Base-by-base conservation (phyloP, 345 rosid species). In the Acer negundo region DNA sequence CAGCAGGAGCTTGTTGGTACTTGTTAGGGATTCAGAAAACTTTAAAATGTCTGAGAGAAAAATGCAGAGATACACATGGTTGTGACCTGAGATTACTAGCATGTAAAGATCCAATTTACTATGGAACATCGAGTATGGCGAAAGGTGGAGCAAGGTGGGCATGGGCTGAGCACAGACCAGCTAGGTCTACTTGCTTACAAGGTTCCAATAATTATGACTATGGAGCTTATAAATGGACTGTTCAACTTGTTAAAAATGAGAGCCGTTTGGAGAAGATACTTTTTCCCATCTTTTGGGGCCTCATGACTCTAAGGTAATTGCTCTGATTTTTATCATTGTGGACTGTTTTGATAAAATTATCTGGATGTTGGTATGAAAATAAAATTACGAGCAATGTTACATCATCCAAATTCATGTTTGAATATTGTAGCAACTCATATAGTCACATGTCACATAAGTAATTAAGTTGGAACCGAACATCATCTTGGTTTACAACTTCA, bases 1-100 rank as follows among this genome's bases (percentile, higher is more conserved):
- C 95, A 8, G 97, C 97, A 7, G 99, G 99, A 75, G 99, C 98
- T 38, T 96, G 98, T 81, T 96, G 99, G 99, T 96, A 96, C 85
- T 87, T 96, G 73, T 72, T 96, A 71, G 99, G 99, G 63, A 85
- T 93, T 31, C 99, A 96, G 68, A 90, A 97, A 80, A 80, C 98
- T 12, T 90, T 87, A 11, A 92, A 91, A 69, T 96, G 99, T 74
- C 70, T 96, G 62, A 89, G 80, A 79, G 94, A 93, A 79, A 92
- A 92, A 63, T 96, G 99, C 82, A 84, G 88, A 80, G 73, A 0
- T 61, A 75, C 81, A 7, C 24, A 51, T 12, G 85, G 90, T 5
- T 91, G 98, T 77, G 86, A 86, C 73, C 56, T 82, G 22, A 82
- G 90, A 67, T 53, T 86, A 55, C 77, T 96, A 71, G 88, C 95